Base-by-base conservation (phyloP, 1,284 basidiomycete species). In the Malassezia sympodialis region DNA sequence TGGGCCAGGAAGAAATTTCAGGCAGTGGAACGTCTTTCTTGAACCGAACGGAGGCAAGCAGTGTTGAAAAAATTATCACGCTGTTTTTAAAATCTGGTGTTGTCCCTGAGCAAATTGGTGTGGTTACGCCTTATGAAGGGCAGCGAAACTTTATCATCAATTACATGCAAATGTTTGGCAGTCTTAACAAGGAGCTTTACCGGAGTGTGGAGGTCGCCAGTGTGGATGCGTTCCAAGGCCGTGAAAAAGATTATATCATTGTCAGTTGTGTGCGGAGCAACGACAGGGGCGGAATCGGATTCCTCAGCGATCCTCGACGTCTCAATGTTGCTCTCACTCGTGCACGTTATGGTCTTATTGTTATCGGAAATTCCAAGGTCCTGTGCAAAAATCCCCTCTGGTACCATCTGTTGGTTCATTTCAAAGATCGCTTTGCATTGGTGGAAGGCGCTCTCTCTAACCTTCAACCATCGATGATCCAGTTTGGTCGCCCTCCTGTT, bases 181-280 rank as follows among this genome's bases (percentile, higher is more conserved):
- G 89, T 26, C 80, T 98, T 59, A 96, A 96, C 82, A 98, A 98
- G 79, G 94, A 99, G 65, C 77, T 96, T 11, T 99, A 99, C 80
- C 96, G 96, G 79, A 91, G 96, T 68, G 90, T 99, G 43, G 94
- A 99, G 75, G 94, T 99, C 37, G 94, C 94, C 12, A 90, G 87
- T 69, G 94, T 99, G 48, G 94, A 99, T 75, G 94, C 94, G 2
- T 99, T 99, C 83, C 94, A 99, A 76, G 94, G 94, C 31, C 84
- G 94, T 72, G 94, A 99, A 79, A 99, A 98, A 81, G 94, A 99
- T 76, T 98, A 98, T 72, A 98, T 99, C 76, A 96, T 99, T 68
- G 81, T 99, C 47, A 90, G 87, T 72, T 98, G 94, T 75, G 94
- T 99, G n/a, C 80, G 94, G 70, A 94, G 90, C 77, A 99, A 98